Conservation (phyloP, 1,284 basidiomycete species). For the Sporisorium reilianum region DNA sequence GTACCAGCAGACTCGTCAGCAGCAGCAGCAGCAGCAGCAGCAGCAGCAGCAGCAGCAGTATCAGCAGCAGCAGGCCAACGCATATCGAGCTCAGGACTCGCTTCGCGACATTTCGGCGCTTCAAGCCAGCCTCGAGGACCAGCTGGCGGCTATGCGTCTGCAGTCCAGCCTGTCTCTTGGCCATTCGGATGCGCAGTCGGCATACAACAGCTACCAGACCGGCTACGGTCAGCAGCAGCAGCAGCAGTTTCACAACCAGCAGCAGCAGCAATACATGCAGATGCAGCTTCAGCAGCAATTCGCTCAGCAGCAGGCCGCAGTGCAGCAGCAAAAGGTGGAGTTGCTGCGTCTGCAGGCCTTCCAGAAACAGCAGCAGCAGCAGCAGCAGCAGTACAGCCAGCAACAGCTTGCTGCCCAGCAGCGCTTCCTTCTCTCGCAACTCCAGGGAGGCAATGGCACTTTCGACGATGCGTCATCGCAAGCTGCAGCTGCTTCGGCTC, state of each 20-base stretch:
- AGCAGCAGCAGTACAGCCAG: conserved; percentile 34
- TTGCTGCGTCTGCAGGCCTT: conserved; percentile 55
- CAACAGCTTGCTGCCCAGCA: conserved; percentile 58
- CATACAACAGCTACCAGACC: conserved; percentile 27
- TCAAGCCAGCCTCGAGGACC: conserved; percentile 53
- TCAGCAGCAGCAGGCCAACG: conserved; percentile 28
- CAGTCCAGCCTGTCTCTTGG: conserved; percentile 34
- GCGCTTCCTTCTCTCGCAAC: conserved; percentile 56
- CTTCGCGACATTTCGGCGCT: conserved; percentile 29
- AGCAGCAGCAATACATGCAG: conserved; percentile 50
- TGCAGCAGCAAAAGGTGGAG: conserved; percentile 56
- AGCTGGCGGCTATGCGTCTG: conserved; percentile 56
- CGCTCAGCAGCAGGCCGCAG: conserved; percentile 47
- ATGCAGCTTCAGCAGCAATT: conserved; percentile 54
- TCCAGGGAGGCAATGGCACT: conserved; percentile 38
- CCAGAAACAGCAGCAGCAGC: conserved; percentile 52
- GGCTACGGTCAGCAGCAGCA: conserved; percentile 50
- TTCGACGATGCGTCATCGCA: conserved; percentile 36
- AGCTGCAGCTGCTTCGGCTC: conserved; percentile 36
- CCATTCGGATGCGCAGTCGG: conserved; percentile 21
- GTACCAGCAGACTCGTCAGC: conserved; percentile 21
- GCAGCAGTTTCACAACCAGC: conserved; percentile 37
- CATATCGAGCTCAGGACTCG: conserved; percentile 23
- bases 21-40: too few species aligned
- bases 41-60: conserved; percentile 16